Evolutionary conservation across 306 rosid genomes (phyloP).

Genomic region (Prinsepia uniflora): DNA sequence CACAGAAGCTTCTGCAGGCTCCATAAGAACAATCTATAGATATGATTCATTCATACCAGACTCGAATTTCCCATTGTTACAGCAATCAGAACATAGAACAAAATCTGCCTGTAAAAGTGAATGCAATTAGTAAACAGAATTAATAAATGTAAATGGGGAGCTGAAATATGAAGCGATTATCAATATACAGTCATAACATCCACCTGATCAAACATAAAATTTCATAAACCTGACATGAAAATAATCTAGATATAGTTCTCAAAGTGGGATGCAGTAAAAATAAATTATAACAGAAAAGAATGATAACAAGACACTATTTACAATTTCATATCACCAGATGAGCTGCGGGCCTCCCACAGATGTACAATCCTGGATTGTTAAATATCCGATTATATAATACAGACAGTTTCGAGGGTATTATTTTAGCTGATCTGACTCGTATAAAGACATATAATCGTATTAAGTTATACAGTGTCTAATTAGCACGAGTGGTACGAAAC

Average conservation of each 20-base stretch:
- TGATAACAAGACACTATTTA: background rate
- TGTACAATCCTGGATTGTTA: background rate
- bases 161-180: slow-evolving; percentile 9
- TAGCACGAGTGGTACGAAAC: too few species aligned
- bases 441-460: too few species aligned
- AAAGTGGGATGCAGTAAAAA: background rate
- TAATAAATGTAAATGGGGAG: slow-evolving; percentile 12
- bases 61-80: slow-evolving; percentile 71
- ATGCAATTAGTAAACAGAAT: slow-evolving; percentile 35
- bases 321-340: background rate
- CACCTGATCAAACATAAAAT: slow-evolving; percentile 3
- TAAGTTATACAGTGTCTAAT: too few species aligned
- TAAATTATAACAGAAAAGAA: background rate
- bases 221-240: background rate
- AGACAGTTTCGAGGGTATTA: too few species aligned
- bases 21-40: slow-evolving; percentile 98
- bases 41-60: slow-evolving; percentile 78
- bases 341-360: background rate
- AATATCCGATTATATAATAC: too few species aligned
- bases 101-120: slow-evolving; percentile 84
- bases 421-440: too few species aligned
- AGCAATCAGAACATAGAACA: slow-evolving; percentile 86
- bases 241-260: background rate
- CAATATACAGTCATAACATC: slow-evolving; percentile 1
- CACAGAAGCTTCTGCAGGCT: slow-evolving; percentile 86